Evolutionary conservation across 2,329 filamentous ascomycete genomes (phyloP), one percentile per base, ranked within the genome.

Genomic region (Penicillium thymicola): DNA sequence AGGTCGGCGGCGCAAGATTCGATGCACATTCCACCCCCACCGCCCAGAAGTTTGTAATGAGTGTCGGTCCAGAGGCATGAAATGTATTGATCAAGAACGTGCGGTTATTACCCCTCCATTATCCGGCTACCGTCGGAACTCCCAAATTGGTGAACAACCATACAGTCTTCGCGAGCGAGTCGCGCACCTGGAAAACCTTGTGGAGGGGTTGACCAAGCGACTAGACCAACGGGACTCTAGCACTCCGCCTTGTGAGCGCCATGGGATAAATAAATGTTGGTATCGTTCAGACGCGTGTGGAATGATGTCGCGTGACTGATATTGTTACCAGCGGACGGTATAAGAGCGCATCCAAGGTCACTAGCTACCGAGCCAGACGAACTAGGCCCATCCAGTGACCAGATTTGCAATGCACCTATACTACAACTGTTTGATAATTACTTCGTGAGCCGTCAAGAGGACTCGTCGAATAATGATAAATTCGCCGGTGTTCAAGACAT

Each of bases 1-100:
- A 74, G 72, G 72, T 59, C 67, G 75, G 41, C 69, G 75, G 51
- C 71, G 75, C 40, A 77, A 77, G 58, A 76, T 76, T 54, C 74
- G 74, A 54, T 77, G 75, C 55, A 76, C 71, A n/a, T 75, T 70
- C 41, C 66, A 70, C 46, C 53, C 68, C 14, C 67, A 69, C 45
- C 63, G 70, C 34, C 65, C 67, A 5, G 68, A 66, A 21, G 54
- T 68, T 25, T 77, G 75, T 64, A 75, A 75, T 58, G 75, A 77
- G 63, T 77, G 75, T 58, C 71, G 71, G 54, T 61, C 71, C 21
- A 62, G 74, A 51, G 74, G 74, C 2, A 70, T 69, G 7, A 66
- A 65, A 30, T 77, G 75, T 57, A 68, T 76, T 44, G 72, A 75
- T 46, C 75, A 77, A 59, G 73, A 76, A 55, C 65, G 72, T 63